phyloP scores from a whole-genome alignment of 257 asterid species.

The Petunia axillaris region DNA sequence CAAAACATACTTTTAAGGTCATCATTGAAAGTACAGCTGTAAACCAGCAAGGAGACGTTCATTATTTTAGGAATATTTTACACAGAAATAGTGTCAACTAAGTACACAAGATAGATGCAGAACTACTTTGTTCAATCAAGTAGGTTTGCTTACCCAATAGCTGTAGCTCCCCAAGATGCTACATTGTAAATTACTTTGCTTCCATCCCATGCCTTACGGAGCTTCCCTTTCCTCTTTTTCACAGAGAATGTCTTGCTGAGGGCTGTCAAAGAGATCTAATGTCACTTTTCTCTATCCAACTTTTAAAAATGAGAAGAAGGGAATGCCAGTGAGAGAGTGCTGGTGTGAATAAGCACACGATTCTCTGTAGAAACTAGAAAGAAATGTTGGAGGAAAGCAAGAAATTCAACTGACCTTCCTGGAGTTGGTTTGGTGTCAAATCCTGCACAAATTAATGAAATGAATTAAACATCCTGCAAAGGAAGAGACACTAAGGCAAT shows the following conservation, averaged over 20 bases:
- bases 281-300: slow-evolving; percentile 29
- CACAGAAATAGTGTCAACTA: slow-evolving; percentile 1
- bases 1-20: background rate
- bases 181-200: slow-evolving; percentile 91
- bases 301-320: background rate
- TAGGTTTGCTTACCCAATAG: slow-evolving; percentile 76
- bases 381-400: slow-evolving; percentile 29
- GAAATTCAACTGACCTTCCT: slow-evolving; percentile 67
- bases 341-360: background rate
- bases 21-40: background rate
- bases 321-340: background rate
- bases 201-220: slow-evolving; percentile 98
- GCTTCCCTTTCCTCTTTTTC: slow-evolving; percentile 84
- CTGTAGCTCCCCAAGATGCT: slow-evolving; percentile 99
- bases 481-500: slow-evolving; percentile 5
- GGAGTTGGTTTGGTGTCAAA: slow-evolving; percentile 92
- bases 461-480: slow-evolving; percentile 25
- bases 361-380: slow-evolving; percentile 1
- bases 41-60: background rate
- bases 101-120: background rate
- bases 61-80: background rate
- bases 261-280: slow-evolving; percentile 57
- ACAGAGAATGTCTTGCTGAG: slow-evolving; percentile 91
- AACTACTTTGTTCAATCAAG: slow-evolving; percentile 21
- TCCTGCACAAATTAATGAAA: slow-evolving; percentile 60